phyloP scores from a whole-genome alignment of 805 yeast species.

The Millerozyma miso region DNA sequence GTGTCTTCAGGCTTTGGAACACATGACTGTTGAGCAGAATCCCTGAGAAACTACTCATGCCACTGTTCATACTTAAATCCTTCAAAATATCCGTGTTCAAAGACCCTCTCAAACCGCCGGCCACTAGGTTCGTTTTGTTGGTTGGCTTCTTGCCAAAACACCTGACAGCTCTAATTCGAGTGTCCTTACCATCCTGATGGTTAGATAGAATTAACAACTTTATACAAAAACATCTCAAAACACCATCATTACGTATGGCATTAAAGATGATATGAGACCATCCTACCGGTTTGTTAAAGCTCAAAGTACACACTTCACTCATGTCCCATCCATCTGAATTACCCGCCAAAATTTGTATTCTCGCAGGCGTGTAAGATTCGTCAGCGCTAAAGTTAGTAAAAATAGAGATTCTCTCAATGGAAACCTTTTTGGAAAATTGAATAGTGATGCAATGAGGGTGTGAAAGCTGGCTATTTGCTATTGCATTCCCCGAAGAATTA shows the following conservation, averaged over 20 bases:
- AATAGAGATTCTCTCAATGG: slow-evolving; percentile 62
- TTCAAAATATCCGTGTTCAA: slow-evolving; percentile 14
- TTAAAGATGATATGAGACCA: slow-evolving; percentile 69
- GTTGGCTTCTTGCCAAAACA: slow-evolving; percentile 42
- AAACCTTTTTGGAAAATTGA: slow-evolving; percentile 74
- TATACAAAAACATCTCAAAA: slow-evolving; percentile 62
- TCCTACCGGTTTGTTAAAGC: slow-evolving; percentile 65
- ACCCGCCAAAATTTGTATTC: slow-evolving; percentile 64
- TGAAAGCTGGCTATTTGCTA: slow-evolving; percentile 33
- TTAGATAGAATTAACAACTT: slow-evolving; percentile 64
- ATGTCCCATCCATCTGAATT: slow-evolving; percentile 72
- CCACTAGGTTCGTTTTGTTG: slow-evolving; percentile 4
- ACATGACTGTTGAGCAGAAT: slow-evolving; percentile 23
- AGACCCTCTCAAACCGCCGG: background rate
- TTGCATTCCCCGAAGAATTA: slow-evolving; percentile 15
- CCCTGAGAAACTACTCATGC: slow-evolving; percentile 21
- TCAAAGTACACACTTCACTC: slow-evolving; percentile 57
- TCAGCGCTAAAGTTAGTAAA: slow-evolving; percentile 70
- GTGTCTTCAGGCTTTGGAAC: slow-evolving; percentile 1
- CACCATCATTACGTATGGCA: slow-evolving; percentile 49
- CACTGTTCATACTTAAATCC: slow-evolving; percentile 24
- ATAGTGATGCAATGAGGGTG: slow-evolving; percentile 82
- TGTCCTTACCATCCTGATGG: slow-evolving; percentile 94
- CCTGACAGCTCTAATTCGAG: slow-evolving; percentile 75
- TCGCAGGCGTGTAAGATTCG: slow-evolving; percentile 89